Evolutionary conservation across 2,329 filamentous ascomycete genomes (phyloP), one percentile per base, ranked within the genome.

Genomic region (Dothidotthia symphoricarpi): DNA sequence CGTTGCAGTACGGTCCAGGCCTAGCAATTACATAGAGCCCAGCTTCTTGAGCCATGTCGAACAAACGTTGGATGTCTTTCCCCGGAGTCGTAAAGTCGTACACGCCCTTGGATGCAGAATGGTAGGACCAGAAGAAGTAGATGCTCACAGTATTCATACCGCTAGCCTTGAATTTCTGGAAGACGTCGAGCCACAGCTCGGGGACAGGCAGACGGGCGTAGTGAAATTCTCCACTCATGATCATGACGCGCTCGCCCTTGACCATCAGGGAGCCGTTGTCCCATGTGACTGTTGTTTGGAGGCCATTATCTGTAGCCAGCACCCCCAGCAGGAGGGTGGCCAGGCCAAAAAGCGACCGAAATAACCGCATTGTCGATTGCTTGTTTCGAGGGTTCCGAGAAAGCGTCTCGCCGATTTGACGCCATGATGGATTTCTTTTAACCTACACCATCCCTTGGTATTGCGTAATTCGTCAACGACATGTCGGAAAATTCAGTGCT

Each of bases 191-290:
- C 60, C 76, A 78, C 16, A 78, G 48, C 34, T 77, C 75, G 1
- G 75, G 75, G 0, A 77, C 73, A 1, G 75, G 76, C 24, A 78
- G 66, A 3, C 75, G 67, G 45, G 72, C 68, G 39, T 77, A 78
- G 45, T 78, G 75, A 28, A 78, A 77, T 45, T 78, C 75, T 16
- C 69, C 74, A 2, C 66, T 67, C 45, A 72, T 74, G 17, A 77
- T 64, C 31, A 74, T 72, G 3, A 75, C 53, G 16, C 74, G 66
- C 39, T 71, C 66, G 25, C 73, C 73, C 39, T 76, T 74, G 46
- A 78, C 61, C 3, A 66, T 64, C 16, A 78, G 62, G 37, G 72
- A 76, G 45, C 76, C 75, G 28, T 69, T 61, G 46, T 78, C 75
- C 76, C 75, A 78, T 3, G 68, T 64, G 3, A 78, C 75, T 1